Conservation (phyloP, 2,329 filamentous ascomycete genomes). For the Trichoderma sp. region DNA sequence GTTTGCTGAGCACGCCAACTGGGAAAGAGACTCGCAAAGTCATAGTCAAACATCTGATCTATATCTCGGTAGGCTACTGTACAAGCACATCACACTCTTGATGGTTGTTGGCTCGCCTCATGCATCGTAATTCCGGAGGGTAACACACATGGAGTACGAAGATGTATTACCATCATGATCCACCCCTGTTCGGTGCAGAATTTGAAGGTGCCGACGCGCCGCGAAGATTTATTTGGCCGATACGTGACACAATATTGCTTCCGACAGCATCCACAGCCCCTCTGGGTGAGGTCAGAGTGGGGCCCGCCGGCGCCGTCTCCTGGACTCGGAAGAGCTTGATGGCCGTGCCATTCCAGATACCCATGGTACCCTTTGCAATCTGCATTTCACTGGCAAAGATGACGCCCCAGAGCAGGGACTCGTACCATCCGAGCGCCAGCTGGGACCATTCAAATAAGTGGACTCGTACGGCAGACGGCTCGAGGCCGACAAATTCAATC, state of each 20-base stretch:
- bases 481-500: constrained; percentile 67
- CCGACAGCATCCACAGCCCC: constrained; percentile 93
- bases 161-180: constrained; percentile 4
- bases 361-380: constrained; percentile 79
- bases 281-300: constrained; percentile 77
- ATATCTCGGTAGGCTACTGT: neutral
- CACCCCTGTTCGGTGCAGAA: constrained; percentile 20
- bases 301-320: constrained; percentile 75
- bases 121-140: neutral
- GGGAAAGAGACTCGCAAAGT: neutral
- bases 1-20: neutral
- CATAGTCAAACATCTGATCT: neutral
- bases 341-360: constrained; percentile 88
- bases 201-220: constrained; percentile 37
- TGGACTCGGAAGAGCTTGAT: constrained; percentile 90
- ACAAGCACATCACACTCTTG: neutral
- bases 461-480: constrained; percentile 70
- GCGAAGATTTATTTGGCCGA: constrained; percentile 75
- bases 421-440: constrained; percentile 89
- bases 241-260: constrained; percentile 81
- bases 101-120: neutral
- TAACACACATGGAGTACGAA: neutral
- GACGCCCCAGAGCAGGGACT: constrained; percentile 89
- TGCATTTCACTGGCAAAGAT: constrained; percentile 90
- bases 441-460: constrained; percentile 95